These are phyloP conservation scores for Candida gorgasii DNA, from an alignment of 805 yeast genomes.

Conservation along the genomic window DNA sequence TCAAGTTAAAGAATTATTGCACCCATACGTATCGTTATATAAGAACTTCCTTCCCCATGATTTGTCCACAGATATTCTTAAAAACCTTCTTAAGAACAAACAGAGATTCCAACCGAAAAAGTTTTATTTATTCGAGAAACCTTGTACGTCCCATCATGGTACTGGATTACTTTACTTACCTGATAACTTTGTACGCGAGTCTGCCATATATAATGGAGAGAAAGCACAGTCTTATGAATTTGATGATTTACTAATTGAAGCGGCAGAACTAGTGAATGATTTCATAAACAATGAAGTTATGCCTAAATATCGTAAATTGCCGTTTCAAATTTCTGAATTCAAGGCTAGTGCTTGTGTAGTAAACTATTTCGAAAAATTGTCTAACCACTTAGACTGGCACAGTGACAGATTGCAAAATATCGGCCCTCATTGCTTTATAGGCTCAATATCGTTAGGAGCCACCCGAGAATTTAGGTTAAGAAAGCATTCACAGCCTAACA, in stretches of 20 bases:
- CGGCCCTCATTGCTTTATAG: slow-evolving; percentile 72
- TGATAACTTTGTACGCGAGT: slow-evolving; percentile 13
- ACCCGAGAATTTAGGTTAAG: slow-evolving; percentile 66
- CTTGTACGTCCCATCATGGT: slow-evolving; percentile 59
- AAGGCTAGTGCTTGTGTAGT: slow-evolving; percentile 52
- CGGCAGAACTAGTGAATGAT: slow-evolving; percentile 39
- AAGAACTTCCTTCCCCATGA: slow-evolving; percentile 52
- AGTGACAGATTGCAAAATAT: slow-evolving; percentile 70
- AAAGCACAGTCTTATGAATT: slow-evolving; percentile 28
- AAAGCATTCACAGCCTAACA: slow-evolving; percentile 35
- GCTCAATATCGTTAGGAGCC: slow-evolving; percentile 68
- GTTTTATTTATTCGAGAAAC: slow-evolving; percentile 64
- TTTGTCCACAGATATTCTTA: slow-evolving; percentile 47
- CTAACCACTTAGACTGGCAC: slow-evolving; percentile 68
- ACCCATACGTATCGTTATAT: slow-evolving; percentile 52
- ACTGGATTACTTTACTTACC: slow-evolving; percentile 27
- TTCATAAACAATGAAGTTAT: slow-evolving; percentile 37
- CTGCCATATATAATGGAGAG: slow-evolving; percentile 46
- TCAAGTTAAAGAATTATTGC: slow-evolving; percentile 47
- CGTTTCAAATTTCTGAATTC: slow-evolving; percentile 51
- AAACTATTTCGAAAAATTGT: slow-evolving; percentile 53
- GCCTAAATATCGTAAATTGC: slow-evolving; percentile 28
- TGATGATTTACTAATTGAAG: slow-evolving; percentile 40
- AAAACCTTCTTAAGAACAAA: slow-evolving; percentile 42
- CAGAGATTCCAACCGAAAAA: slow-evolving; percentile 40